phyloP scores from a whole-genome alignment of 2,329 filamentous ascomycete species.

The Arthrocladium fulminans region DNA sequence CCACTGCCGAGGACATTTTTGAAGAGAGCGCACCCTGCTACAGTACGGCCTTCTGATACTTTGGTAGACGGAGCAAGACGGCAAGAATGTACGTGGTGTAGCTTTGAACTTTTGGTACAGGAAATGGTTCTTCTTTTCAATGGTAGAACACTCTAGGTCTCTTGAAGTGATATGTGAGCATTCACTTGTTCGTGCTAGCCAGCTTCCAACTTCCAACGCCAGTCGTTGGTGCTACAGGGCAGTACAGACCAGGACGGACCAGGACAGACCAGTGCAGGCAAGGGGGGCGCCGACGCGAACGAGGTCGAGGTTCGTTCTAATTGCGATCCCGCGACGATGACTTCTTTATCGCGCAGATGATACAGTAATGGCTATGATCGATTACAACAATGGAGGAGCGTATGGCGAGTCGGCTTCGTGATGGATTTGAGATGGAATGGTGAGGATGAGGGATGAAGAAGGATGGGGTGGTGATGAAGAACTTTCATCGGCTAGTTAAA shows the following conservation, averaged over 20 bases:
- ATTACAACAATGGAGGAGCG: background rate
- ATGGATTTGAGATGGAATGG: background rate
- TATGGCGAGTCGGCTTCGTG: background rate
- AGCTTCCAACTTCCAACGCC: background rate
- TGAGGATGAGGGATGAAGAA: background rate
- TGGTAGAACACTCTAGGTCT: background rate
- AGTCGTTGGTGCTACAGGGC: slow-evolving; percentile 4
- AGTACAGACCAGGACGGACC: background rate
- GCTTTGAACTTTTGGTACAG: slow-evolving; percentile 1
- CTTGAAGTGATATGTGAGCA: background rate
- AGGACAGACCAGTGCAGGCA: background rate
- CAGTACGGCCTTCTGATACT: slow-evolving; percentile 6
- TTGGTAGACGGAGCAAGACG: background rate
- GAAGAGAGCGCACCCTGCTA: slow-evolving; percentile 7
- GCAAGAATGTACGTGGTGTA: slow-evolving; percentile 1
- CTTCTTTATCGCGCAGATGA: background rate
- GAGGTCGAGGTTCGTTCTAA: slow-evolving; percentile 8
- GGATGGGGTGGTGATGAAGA: background rate
- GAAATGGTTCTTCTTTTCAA: background rate
- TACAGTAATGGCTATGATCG: background rate
- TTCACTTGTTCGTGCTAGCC: background rate
- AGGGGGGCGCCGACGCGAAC: background rate
- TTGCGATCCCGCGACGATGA: slow-evolving; percentile 1
- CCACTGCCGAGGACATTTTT: slow-evolving; percentile 71
- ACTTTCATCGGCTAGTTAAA: background rate